phyloP scores from a whole-genome alignment of 768 basidiomycete genomes.

The Mycena floridula region DNA sequence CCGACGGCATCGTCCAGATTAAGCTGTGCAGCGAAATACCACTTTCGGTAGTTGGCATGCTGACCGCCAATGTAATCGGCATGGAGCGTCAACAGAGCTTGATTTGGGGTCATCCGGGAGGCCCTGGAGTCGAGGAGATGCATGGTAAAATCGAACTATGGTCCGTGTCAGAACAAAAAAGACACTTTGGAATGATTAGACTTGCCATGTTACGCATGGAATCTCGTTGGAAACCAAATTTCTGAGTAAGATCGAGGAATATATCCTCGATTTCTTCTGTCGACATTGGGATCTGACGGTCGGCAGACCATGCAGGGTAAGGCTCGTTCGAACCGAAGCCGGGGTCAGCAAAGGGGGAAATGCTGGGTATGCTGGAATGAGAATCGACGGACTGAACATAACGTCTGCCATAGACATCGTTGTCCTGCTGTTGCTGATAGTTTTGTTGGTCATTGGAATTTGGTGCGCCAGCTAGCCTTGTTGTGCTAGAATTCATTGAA shows the following conservation, averaged over 20 bases:
- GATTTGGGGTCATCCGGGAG: slow-evolving; percentile 96
- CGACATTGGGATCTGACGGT: slow-evolving; percentile 92
- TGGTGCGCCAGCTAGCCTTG: slow-evolving; percentile 44
- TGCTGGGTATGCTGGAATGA: slow-evolving; percentile 50
- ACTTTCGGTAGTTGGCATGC: slow-evolving; percentile 98
- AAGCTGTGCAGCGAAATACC: slow-evolving; percentile 99
- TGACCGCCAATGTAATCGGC: slow-evolving; percentile 99
- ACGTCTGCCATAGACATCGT: slow-evolving; percentile 27
- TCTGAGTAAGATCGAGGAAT: slow-evolving; percentile 95
- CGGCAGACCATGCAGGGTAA: slow-evolving; percentile 93
- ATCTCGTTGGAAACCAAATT: slow-evolving; percentile 97
- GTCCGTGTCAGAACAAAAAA: slow-evolving; percentile 2
- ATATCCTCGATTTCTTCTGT: slow-evolving; percentile 99
- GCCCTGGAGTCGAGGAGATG: slow-evolving; percentile 94
- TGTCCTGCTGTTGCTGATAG: slow-evolving; percentile 19
- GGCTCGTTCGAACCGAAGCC: slow-evolving; percentile 51
- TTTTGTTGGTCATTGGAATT: too few species aligned
- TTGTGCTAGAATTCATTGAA: slow-evolving; percentile 45
- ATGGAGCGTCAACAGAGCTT: slow-evolving; percentile 93
- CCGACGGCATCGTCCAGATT: slow-evolving; percentile 99
- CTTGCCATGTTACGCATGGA: slow-evolving; percentile 92
- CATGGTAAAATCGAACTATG: slow-evolving; percentile 95
- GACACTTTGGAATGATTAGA: slow-evolving; percentile 9
- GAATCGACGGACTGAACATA: slow-evolving; percentile 58
- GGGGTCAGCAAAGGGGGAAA: slow-evolving; percentile 55